Base-by-base conservation (phyloP, 176 grass and related monocot species). In the Metroxylon sagu region DNA sequence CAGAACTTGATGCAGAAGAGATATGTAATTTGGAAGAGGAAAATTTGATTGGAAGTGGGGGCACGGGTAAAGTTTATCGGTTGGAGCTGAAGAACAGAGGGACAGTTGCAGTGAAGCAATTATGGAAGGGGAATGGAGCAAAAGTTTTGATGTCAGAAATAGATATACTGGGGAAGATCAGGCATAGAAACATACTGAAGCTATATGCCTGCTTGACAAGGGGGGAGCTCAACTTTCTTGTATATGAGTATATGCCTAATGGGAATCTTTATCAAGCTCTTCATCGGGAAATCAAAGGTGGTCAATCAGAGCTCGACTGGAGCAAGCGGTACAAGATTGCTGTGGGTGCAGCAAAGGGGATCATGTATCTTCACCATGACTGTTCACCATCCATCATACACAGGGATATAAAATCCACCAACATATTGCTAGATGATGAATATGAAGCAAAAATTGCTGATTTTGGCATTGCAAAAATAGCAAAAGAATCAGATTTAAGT, bases 361-460 rank as follows among this genome's bases (percentile, higher is more conserved):
- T 95, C 60, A 89, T 90, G 90, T 95, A 95, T 59, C 81, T 95
- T 30, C 90, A 95, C 78, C 80, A 95, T 14, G 86, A 89, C 60
- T 89, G 90, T 81, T 86, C 83, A 4, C 86, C 85, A 1, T 79
- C 83, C 14, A 60, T 95, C 68, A 80, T 95, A 62, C 90, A 95
- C 75, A 77, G 90, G 23, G 90, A 95, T 53, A 89, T 95, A 56
- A 95, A 95, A 56, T 82, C 90, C 16, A 79, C 56, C 50, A 95
- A 95, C 61, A 95, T 95, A 64, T 72, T 95, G 23, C 80, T 95
- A 16, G 86, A 95, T 14, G 77, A 79, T 14, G 68, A 78, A 57
- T 89, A 81, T 48, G 83, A 87, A 54, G 80, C 90, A 18, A 89
- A 89, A 51, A 87, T 95, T 16, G 90, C 90, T 19, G 90, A 95